Conservation (phyloP, 2,329 filamentous ascomycete genomes). For the Epichloe aotearoae region DNA sequence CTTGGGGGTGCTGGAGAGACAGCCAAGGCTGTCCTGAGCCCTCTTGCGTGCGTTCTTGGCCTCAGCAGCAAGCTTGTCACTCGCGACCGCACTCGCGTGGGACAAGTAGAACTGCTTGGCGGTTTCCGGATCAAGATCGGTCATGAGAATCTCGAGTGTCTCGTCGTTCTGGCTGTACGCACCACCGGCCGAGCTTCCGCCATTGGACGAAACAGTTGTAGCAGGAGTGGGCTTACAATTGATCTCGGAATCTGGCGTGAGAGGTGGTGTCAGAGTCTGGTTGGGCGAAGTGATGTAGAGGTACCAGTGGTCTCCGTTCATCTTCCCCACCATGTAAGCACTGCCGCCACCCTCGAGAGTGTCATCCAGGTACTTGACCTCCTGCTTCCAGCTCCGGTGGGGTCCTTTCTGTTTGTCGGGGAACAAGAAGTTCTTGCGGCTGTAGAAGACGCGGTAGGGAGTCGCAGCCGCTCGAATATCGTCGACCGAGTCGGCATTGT, state of each 20-base stretch:
- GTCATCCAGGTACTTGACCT: slow-evolving; percentile 83
- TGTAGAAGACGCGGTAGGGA: slow-evolving; percentile 98
- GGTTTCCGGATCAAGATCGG: slow-evolving; percentile 53
- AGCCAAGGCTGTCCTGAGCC: slow-evolving; percentile 45
- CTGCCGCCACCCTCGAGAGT: slow-evolving; percentile 87
- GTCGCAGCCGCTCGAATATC: slow-evolving; percentile 66
- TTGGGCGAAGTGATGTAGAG: slow-evolving; percentile 88
- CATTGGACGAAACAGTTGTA: slow-evolving; percentile 42
- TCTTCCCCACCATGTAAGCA: slow-evolving; percentile 98
- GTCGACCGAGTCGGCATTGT: slow-evolving; percentile 51
- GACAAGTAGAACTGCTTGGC: slow-evolving; percentile 58
- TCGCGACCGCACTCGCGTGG: slow-evolving; percentile 78
- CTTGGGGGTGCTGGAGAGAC: slow-evolving; percentile 40
- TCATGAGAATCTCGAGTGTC: slow-evolving; percentile 64
- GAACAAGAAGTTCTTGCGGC: slow-evolving; percentile 95
- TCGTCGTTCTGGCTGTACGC: slow-evolving; percentile 48
- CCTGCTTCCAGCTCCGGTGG: slow-evolving; percentile 94
- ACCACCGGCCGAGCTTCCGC: slow-evolving; percentile 25
- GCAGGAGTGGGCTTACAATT: slow-evolving; percentile 21
- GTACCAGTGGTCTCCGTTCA: slow-evolving; percentile 99
- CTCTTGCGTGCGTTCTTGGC: slow-evolving; percentile 49
- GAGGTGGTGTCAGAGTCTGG: slow-evolving; percentile 65
- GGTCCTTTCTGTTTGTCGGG: slow-evolving; percentile 88
- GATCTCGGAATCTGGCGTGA: slow-evolving; percentile 50
- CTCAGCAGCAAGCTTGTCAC: slow-evolving; percentile 59